Evolutionary conservation across 148 eudicot genomes (phyloP).

Genomic region (Fallopia convolvulus): DNA sequence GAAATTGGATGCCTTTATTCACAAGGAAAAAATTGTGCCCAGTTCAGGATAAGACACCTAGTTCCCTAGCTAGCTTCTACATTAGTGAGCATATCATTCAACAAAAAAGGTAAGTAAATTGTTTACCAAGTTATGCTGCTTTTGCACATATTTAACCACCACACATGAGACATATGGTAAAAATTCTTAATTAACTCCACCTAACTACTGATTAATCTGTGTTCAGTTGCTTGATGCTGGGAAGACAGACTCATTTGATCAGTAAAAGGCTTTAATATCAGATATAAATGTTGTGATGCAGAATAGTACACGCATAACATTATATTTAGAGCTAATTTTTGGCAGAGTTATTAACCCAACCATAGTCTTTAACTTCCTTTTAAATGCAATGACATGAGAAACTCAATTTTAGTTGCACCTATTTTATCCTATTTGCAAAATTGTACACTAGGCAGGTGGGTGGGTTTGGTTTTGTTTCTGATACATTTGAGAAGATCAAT

Average conservation of each 20-base stretch:
- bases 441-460: not conserved
- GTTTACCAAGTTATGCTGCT: not conserved
- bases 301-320: too few relatives aligned
- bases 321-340: too few relatives aligned
- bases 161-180: not conserved
- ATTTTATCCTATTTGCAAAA: not conserved
- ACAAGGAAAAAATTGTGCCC: not conserved
- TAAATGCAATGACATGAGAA: too few relatives aligned
- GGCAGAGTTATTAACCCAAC: not conserved
- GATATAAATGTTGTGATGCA: too few relatives aligned
- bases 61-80: not conserved
- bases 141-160: not conserved
- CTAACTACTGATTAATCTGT: not conserved
- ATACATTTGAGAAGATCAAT: too few relatives aligned
- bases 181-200: not conserved
- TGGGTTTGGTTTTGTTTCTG: too few relatives aligned
- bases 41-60: not conserved
- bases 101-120: not conserved
- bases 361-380: not conserved
- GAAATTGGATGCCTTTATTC: not conserved
- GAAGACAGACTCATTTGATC: too few relatives aligned
- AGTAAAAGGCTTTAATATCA: too few relatives aligned
- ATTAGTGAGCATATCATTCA: constrained; percentile 1
- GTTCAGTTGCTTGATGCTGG: not conserved
- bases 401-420: not conserved